Conservation (phyloP, 176 grass and related monocot genomes). For the Saccharum spontaneum region DNA sequence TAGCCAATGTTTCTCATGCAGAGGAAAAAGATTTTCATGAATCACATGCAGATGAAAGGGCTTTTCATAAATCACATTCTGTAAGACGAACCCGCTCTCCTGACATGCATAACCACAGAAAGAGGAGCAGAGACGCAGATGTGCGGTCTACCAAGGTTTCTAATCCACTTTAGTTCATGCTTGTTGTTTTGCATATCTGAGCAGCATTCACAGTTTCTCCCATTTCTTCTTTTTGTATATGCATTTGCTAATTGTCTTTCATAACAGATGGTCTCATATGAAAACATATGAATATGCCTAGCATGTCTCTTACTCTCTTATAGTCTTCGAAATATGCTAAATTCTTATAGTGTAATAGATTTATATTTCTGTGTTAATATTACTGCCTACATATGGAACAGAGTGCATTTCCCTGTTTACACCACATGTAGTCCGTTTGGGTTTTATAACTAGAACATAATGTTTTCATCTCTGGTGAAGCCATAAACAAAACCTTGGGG, state of each 20-base stretch:
- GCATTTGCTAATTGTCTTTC: neutral
- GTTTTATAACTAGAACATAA: conserved; percentile 5
- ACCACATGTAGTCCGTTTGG: neutral
- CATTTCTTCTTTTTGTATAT: conserved; percentile 2
- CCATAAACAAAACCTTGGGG: neutral
- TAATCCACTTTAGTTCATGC: neutral
- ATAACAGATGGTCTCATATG: conserved; percentile 2
- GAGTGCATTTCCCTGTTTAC: neutral
- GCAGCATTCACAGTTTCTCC: neutral
- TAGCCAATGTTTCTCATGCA: conserved; percentile 55
- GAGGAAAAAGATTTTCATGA: conserved; percentile 40
- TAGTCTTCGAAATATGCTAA: neutral
- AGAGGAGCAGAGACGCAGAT: conserved; percentile 57
- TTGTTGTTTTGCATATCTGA: conserved; percentile 10
- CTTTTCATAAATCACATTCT: conserved; percentile 33
- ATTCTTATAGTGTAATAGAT: neutral
- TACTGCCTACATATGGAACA: neutral
- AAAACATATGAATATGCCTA: conserved; percentile 12
- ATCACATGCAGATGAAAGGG: conserved; percentile 40
- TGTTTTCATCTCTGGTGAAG: neutral
- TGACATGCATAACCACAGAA: conserved; percentile 46
- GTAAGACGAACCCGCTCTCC: conserved; percentile 30
- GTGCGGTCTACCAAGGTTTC: conserved; percentile 53
- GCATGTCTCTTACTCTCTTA: neutral
- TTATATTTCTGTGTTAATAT: neutral